Base-by-base conservation (phyloP, 192 early-diverging fungal genomes). In the Nowakowskiella sp. region DNA sequence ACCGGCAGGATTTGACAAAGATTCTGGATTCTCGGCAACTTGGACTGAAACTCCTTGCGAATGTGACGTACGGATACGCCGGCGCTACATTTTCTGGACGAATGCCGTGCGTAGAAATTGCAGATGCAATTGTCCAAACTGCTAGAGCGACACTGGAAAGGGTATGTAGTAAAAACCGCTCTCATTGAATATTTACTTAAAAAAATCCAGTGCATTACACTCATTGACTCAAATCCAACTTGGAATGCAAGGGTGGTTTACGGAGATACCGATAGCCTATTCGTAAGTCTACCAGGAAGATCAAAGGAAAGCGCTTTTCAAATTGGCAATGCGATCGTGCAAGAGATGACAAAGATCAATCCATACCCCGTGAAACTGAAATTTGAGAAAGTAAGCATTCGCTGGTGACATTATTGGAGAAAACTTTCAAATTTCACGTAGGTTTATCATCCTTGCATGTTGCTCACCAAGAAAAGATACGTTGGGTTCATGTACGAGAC, bases 381-480 rank as follows among this genome's bases (percentile, higher is more conserved):
- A 57, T 88, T 97, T 60, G 94, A 97, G 66, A 94, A 95, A 64
- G 86, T 83, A 46, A n/a, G 31, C 21, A 21, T 6, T 9, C 2
- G 1, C 31, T 16, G 21, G 4, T 9, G 44, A 39, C 36, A 46
- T 34, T 6, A 28, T 58, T 25, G 26, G 28, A 22, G 53, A 61
- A 51, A 51, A 55, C 39, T 44, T 58, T 31, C 8, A n/a, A 8
- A 8, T 55, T 13, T 10, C 6, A 62, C 6, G 6, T 42, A 82
- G 75, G 81, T 97, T 0, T 95, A 95, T 55, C 83, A 85, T 31
- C 90, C 90, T 2, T 89, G 86, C 53, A 67, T 97, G 2, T 51
- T 97, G 49, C 66, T 91, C 13, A 80, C 91, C n/a, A 95, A 95
- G 59, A 97, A 95, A 65, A 74, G 92, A 23, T 97, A 97, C 55